These are phyloP conservation scores for Eucalyptus regnans DNA, from an alignment of 345 rosid species.

Conservation along the genomic window DNA sequence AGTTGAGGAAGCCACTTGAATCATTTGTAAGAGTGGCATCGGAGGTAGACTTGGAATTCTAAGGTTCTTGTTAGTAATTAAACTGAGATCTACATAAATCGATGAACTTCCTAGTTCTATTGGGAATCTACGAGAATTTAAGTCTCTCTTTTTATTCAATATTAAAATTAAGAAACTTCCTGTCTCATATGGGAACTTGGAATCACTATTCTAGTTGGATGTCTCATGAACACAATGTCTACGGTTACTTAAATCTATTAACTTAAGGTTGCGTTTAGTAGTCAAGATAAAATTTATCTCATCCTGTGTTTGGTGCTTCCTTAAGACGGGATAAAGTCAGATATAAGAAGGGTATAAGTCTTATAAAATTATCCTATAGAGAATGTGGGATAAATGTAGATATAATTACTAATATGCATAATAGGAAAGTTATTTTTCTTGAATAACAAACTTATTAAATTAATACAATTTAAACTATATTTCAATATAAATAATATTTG, in stretches of 20 bases:
- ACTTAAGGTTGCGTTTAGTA: no score
- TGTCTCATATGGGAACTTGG: neutral
- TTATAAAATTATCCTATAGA: no score
- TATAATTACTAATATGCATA: no score
- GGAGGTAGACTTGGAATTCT: neutral
- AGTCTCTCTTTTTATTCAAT: neutral
- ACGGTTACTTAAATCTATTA: neutral
- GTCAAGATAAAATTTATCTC: no score
- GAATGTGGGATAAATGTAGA: no score
- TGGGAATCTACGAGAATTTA: neutral
- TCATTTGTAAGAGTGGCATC: neutral
- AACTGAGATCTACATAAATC: neutral
- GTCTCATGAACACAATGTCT: neutral
- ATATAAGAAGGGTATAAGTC: fast-evolving
- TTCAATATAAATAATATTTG: no score
- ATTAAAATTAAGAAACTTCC: neutral
- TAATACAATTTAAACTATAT: no score
- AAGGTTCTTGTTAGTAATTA: neutral
- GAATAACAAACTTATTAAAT: no score
- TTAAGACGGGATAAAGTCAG: no score
- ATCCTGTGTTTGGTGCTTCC: no score
- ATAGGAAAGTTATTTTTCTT: no score
- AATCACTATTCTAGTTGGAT: neutral
- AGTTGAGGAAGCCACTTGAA: neutral
- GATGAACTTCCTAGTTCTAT: neutral